phyloP scores from a whole-genome alignment of 2,329 filamentous ascomycete species.

The Ophiostoma piceae region DNA sequence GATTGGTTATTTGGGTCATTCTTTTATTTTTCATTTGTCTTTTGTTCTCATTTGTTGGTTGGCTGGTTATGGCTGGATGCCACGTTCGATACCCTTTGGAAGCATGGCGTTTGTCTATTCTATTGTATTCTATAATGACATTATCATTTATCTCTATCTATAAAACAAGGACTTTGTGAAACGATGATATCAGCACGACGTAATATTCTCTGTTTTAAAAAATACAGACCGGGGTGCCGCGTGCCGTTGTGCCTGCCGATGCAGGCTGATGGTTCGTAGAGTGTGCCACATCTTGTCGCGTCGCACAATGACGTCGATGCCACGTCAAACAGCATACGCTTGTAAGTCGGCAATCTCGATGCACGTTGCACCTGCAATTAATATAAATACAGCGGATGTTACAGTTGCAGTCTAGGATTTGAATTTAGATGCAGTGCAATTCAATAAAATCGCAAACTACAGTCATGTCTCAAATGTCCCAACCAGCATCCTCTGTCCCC shows the following conservation, averaged over 20 bases:
- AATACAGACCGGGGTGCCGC: not conserved
- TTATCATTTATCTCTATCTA: not conserved
- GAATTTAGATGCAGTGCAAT: not conserved
- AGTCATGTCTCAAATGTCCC: not conserved
- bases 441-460: too few relatives aligned
- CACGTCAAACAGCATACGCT: not conserved
- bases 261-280: not conserved
- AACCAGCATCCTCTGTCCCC: not conserved
- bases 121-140: not conserved
- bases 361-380: not conserved
- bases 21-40: too few relatives aligned
- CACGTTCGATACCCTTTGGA: slow-evolving; percentile 2
- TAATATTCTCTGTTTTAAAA: not conserved
- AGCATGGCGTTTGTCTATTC: not conserved
- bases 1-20: not conserved
- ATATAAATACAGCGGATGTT: not conserved
- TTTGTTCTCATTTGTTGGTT: not conserved
- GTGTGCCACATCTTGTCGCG: not conserved
- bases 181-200: not conserved
- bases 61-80: not conserved
- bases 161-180: not conserved
- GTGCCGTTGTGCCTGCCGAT: not conserved
- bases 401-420: not conserved
- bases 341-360: not conserved
- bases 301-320: slow-evolving; percentile 6